phyloP scores from a whole-genome alignment of 2,329 filamentous ascomycete species.

The Aspergillus fijiensis region DNA sequence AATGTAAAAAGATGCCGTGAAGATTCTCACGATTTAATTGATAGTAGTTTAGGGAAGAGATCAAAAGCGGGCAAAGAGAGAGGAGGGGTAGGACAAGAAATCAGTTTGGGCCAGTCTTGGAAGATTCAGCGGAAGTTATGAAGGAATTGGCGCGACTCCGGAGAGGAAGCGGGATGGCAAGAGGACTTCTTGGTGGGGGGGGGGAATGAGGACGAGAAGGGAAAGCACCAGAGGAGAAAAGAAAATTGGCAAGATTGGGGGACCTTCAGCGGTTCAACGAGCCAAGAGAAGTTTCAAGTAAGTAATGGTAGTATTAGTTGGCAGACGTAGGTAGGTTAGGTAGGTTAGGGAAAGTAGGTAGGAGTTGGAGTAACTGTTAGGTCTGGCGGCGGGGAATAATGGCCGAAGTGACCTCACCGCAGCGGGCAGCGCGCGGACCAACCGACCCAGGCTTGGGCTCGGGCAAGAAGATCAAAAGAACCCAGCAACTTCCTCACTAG shows the following conservation, averaged over 20 bases:
- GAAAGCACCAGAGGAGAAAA: not conserved
- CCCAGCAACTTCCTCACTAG: constrained; percentile 28
- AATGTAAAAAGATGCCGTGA: not conserved
- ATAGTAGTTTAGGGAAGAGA: not conserved
- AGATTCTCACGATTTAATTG: not conserved
- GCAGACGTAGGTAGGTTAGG: too few relatives aligned
- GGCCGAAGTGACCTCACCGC: constrained; percentile 17
- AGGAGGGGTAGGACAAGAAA: not conserved
- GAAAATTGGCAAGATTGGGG: not conserved
- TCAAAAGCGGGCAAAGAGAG: not conserved
- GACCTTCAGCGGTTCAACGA: not conserved
- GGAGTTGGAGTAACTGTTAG: too few relatives aligned
- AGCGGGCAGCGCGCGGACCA: constrained; percentile 21
- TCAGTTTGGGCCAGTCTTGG: not conserved
- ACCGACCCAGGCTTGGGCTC: constrained; percentile 18
- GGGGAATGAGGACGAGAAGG: not conserved
- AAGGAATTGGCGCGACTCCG: not conserved
- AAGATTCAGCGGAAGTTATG: not conserved
- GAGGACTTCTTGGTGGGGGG: not conserved
- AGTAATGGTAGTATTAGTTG: not conserved
- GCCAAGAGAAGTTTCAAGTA: too few relatives aligned
- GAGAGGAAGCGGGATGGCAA: not conserved
- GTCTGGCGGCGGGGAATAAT: constrained; percentile 12
- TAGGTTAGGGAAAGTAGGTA: too few relatives aligned
- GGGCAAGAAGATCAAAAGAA: constrained; percentile 9